Evolutionary conservation across 495 filamentous ascomycete species (phyloP).

Genomic region (Xylaria telfairii): DNA sequence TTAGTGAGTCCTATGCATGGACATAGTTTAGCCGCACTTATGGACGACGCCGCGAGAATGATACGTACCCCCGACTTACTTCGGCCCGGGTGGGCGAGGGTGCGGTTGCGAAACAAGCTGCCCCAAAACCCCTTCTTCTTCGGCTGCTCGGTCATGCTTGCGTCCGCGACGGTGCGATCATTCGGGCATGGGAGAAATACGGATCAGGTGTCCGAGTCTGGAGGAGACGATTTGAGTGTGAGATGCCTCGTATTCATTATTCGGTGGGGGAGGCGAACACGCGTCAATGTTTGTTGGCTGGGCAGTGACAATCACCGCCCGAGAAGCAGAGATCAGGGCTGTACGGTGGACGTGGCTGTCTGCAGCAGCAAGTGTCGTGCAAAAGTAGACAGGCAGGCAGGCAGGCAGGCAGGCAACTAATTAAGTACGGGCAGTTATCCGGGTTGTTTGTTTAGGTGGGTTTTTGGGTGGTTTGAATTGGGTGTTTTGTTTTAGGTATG

Average conservation of each 20-base stretch:
- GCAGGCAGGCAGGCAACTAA: no score
- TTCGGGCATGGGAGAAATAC: slow-evolving; percentile 26
- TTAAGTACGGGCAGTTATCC: no score
- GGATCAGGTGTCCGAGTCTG: slow-evolving; percentile 27
- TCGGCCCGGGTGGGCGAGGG: slow-evolving; percentile 38
- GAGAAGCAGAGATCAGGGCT: background rate
- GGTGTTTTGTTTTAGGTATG: slow-evolving; percentile 7
- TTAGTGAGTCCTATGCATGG: slow-evolving; percentile 24
- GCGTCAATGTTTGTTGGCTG: slow-evolving; percentile 39
- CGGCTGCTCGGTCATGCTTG: slow-evolving; percentile 37
- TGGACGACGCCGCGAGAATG: slow-evolving; percentile 3
- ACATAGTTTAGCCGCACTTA: slow-evolving; percentile 8
- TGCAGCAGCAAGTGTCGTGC: background rate
- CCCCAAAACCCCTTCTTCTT: slow-evolving; percentile 48
- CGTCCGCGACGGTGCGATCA: slow-evolving; percentile 23
- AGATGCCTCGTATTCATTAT: slow-evolving; percentile 33
- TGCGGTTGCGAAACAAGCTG: slow-evolving; percentile 45
- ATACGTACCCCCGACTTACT: slow-evolving; percentile 44
- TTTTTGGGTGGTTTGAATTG: background rate
- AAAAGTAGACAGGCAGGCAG: background rate
- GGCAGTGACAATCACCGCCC: slow-evolving; percentile 26
- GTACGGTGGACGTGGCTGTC: slow-evolving; percentile 14
- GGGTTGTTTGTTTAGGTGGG: background rate
- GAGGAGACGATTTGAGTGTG: slow-evolving; percentile 21
- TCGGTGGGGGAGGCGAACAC: slow-evolving; percentile 29